Base-by-base conservation (phyloP, 2,329 filamentous ascomycete genomes). In the Capronia coronata region DNA sequence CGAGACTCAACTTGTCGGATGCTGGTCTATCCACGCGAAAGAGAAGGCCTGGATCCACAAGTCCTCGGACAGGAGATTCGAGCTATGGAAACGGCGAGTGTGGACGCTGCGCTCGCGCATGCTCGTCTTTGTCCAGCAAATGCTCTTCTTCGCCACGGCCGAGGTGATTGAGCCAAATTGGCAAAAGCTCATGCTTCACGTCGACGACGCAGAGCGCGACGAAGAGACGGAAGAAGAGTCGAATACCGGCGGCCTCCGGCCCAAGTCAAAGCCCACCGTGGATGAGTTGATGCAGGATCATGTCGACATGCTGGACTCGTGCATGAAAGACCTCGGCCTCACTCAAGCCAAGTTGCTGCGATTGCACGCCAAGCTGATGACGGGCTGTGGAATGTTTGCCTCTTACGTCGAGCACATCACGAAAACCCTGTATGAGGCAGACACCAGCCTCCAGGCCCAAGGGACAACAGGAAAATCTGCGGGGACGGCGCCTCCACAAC, bases 201-300 rank as follows among this genome's bases (percentile, higher is more conserved):
- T 97, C 4, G 84, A 83, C 34, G 74, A 76, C 6, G 72, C 79
- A 7, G 72, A 75, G 55, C 48, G 50, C n/a, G 56, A 58, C 19
- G 34, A 37, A 37, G 13, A n/a, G 18, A n/a, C n/a, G n/a, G n/a
- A n/a, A n/a, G 34, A 18, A 37, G 34, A 37, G 7, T 9, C 5
- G 14, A 8, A 5, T 19, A 41, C 49, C 10, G 53, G 48, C 16
- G 52, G 54, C 61, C 68, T 52, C 62, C 63, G 6, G 65, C 61
- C 34, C 67, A 64, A 60, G 62, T 66, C 45, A 63, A 82, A 80
- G 60, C 68, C 89, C 30, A 98, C 93, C 0, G 93, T 98, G 1
- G 93, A 98, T 63, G 89, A 97, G 70, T 71, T 98, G 64, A 98
- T 98, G 93, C 88, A 97, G 70, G 90, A 97, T 64, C 93, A 98